Conservation (phyloP, 495 filamentous ascomycete genomes). For the Penicillium maclennaniae region DNA sequence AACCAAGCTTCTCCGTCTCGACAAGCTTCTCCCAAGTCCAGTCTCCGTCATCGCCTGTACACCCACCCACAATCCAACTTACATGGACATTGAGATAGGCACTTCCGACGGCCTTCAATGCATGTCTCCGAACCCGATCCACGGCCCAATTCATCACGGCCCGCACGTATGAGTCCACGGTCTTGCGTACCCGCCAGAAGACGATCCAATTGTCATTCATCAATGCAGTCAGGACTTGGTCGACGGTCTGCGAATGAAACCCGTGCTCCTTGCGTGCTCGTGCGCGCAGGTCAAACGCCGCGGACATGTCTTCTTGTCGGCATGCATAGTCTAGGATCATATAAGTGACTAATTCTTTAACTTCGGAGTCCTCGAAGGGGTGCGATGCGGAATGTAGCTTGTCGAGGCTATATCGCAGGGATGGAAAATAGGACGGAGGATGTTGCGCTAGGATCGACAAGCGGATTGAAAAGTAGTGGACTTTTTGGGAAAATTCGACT, state of each 20-base stretch:
- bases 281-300: slow-evolving; percentile 61
- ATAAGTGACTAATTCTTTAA: slow-evolving; percentile 75
- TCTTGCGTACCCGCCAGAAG: slow-evolving; percentile 67
- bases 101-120: slow-evolving; percentile 79
- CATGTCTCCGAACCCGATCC: slow-evolving; percentile 60
- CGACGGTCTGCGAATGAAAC: slow-evolving; percentile 59
- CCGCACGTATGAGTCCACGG: slow-evolving; percentile 71
- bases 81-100: slow-evolving; percentile 72
- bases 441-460: slow-evolving; percentile 73
- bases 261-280: slow-evolving; percentile 44
- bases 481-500: slow-evolving; percentile 60
- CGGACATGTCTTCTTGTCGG: slow-evolving; percentile 67
- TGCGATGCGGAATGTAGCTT: slow-evolving; percentile 58
- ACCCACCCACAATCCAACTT: slow-evolving; percentile 41
- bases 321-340: slow-evolving; percentile 86
- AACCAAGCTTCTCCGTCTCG: slow-evolving; percentile 66
- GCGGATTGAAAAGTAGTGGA: slow-evolving; percentile 77
- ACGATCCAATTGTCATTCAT: slow-evolving; percentile 75
- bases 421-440: slow-evolving; percentile 84
- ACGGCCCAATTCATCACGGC: slow-evolving; percentile 78
- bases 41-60: slow-evolving; percentile 56
- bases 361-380: slow-evolving; percentile 61
- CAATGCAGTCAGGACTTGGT: slow-evolving; percentile 64
- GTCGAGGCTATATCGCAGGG: slow-evolving; percentile 72
- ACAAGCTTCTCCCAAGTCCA: slow-evolving; percentile 70